Conservation (phyloP, 225 moss, liverwort and hornwort genomes). For the Pleurozium schreberi region DNA sequence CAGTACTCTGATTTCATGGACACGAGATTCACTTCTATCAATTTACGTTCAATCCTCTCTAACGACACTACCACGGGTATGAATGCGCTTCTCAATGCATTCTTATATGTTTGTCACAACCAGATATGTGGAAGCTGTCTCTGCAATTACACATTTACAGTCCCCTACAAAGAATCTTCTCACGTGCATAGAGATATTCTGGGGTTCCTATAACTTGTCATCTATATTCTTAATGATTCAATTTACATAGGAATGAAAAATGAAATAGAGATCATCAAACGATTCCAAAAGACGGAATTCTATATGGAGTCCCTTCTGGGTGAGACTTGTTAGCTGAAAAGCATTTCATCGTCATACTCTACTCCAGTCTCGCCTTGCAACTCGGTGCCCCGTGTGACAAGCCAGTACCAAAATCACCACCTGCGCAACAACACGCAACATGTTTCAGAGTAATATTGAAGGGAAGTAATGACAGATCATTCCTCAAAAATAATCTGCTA, state of each 20-base stretch:
- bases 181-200: neutral
- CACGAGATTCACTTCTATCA: neutral
- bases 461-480: neutral
- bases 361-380: neutral
- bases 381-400: constrained; percentile 22
- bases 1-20: neutral
- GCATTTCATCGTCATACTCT: neutral
- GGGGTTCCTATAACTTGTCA: neutral
- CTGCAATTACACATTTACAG: neutral
- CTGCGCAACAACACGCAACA: neutral
- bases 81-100: neutral
- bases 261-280: neutral
- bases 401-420: constrained; percentile 10
- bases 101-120: neutral
- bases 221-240: neutral
- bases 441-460: neutral
- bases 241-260: neutral
- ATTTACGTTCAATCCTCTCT: neutral
- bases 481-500: neutral
- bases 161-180: neutral
- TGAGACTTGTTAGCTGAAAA: neutral
- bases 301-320: neutral
- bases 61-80: neutral
- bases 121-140: neutral
- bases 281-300: neutral